Percentiles rank a stretch among this genome's conserved stretches.
Evolutionary conservation across 768 basidiomycete genomes (phyloP).

Genomic region (Macrolepiota dolichaula): DNA sequence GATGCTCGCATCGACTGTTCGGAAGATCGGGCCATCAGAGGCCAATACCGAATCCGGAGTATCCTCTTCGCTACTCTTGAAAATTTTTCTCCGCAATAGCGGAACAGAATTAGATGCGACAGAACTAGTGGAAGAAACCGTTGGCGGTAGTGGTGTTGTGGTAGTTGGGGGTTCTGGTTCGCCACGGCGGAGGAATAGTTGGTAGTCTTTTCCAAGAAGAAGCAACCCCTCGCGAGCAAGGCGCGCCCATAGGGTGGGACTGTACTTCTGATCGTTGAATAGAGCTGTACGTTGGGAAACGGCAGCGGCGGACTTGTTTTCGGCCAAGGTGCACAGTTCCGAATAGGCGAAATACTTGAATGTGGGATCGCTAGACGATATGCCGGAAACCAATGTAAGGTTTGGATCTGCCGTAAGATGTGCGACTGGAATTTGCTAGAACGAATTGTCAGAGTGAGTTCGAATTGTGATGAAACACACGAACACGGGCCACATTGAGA

Average conservation of each 20-base stretch:
- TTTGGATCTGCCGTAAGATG: constrained; percentile 46
- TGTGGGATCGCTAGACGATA: constrained; percentile 46
- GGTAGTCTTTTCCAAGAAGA: constrained; percentile 66
- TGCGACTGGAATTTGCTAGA: constrained; percentile 47
- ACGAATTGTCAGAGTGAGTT: constrained; percentile 1
- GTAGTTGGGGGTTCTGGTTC: constrained; percentile 26
- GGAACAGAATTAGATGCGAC: constrained; percentile 34
- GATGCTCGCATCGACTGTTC: constrained; percentile 46
- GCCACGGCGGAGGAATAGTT: constrained; percentile 60
- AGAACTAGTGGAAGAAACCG: constrained; percentile 10
- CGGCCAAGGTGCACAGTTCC: constrained; percentile 53
- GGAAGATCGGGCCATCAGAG: constrained; percentile 54
- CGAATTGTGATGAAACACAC: constrained; percentile 11
- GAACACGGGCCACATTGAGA: constrained; percentile 52
- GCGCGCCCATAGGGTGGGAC: constrained; percentile 59
- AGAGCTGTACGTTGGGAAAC: constrained; percentile 47
- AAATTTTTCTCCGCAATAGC: constrained; percentile 41
- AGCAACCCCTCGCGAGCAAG: constrained; percentile 58
- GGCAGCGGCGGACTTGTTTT: constrained; percentile 37
- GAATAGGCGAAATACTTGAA: constrained; percentile 67
- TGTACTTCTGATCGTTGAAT: constrained; percentile 68
- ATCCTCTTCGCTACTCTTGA: constrained; percentile 41
- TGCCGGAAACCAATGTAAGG: constrained; percentile 59
- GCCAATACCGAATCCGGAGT: constrained; percentile 39
- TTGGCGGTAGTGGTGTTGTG: constrained; percentile 12